Conservation (phyloP, 108 stramenopile genomes). For the Cyclotella atomus region DNA sequence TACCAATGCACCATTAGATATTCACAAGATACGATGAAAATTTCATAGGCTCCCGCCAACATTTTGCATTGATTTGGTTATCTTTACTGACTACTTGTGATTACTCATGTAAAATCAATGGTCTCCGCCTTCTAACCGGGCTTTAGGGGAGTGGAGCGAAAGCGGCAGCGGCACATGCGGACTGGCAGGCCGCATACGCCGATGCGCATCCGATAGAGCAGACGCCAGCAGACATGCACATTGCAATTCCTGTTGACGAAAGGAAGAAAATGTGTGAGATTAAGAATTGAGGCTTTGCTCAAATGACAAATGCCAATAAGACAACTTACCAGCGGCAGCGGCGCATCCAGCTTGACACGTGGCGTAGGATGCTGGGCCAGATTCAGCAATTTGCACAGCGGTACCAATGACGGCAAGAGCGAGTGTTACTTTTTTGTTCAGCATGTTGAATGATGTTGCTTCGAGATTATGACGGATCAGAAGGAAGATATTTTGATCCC, state of each 20-base stretch:
- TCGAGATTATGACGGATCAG: no score
- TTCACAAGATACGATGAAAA: no score
- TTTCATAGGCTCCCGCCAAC: no score
- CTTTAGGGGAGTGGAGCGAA: neutral
- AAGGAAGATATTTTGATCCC: no score
- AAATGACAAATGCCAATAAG: neutral
- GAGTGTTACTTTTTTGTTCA: neutral
- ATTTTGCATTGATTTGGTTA: no score
- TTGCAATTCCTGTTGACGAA: neutral
- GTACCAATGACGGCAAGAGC: slow-evolving; percentile 1
- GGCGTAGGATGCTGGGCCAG: neutral
- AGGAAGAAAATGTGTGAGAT: neutral
- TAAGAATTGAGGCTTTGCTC: neutral
- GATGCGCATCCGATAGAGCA: neutral
- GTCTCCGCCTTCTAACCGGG: no score
- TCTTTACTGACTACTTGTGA: no score
- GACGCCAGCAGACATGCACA: slow-evolving; percentile 4
- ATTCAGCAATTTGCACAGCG: neutral
- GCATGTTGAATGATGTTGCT: no score
- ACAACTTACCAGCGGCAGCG: neutral
- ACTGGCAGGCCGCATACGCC: neutral
- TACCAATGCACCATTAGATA: no score
- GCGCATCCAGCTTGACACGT: neutral
- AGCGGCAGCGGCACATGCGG: neutral
- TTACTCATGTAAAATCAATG: no score